Evolutionary conservation across 768 basidiomycete species (phyloP).

Genomic region (Piloderma croceum): DNA sequence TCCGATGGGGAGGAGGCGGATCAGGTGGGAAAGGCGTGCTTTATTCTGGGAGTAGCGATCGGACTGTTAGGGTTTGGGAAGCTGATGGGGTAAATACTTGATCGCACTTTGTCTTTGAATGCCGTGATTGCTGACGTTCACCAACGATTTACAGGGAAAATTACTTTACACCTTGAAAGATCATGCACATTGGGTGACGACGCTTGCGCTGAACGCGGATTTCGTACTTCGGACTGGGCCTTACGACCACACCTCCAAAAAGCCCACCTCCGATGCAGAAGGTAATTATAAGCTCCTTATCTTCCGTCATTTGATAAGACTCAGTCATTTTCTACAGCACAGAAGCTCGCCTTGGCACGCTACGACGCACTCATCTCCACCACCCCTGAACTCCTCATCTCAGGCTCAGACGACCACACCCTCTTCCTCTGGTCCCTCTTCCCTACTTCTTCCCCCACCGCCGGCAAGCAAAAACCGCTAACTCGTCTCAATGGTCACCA

Average conservation of each 20-base stretch:
- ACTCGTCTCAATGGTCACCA: conserved; percentile 91
- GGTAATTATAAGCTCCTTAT: conserved; percentile 37
- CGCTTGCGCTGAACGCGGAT: conserved; percentile 91
- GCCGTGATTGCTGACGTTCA: too few relatives aligned
- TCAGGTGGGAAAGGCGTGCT: conserved; percentile 60
- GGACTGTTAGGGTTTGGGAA: conserved; percentile 94
- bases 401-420: conserved; percentile 97
- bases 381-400: conserved; percentile 74
- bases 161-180: conserved; percentile 83
- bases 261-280: conserved; percentile 75
- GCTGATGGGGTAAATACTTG: conserved; percentile 54
- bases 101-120: conserved; percentile 3
- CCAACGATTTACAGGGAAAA: conserved; percentile 69
- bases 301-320: not conserved
- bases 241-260: conserved; percentile 82
- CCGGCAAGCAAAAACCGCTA: conserved; percentile 58
- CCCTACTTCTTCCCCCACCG: conserved; percentile 36
- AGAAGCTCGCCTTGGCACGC: conserved; percentile 67
- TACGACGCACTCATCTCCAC: conserved; percentile 65
- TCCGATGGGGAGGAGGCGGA: conserved; percentile 92
- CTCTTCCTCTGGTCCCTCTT: conserved; percentile 93
- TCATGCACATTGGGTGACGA: conserved; percentile 99
- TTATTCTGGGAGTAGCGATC: conserved; percentile 93
- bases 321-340: conserved; percentile 42
- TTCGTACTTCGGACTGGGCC: conserved; percentile 93